These are phyloP conservation scores for Cryphonectria parasitica DNA, from an alignment of 2,329 filamentous ascomycete species.

Conservation along the genomic window DNA sequence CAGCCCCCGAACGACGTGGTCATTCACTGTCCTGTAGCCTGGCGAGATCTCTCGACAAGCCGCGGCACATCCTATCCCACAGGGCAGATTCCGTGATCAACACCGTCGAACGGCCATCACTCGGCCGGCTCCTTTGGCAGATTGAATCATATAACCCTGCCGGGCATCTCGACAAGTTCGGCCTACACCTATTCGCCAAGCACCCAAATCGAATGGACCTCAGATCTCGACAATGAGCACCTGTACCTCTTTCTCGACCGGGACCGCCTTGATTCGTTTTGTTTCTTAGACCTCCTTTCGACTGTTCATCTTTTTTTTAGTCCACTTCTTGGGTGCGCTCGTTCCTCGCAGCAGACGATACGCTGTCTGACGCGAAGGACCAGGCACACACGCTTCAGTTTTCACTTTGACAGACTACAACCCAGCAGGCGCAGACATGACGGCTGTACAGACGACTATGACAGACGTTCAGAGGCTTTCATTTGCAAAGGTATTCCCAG, in stretches of 20 bases:
- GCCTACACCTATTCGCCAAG: conserved; percentile 12
- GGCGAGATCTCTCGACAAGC: conserved; percentile 11
- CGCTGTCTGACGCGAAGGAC: conserved; percentile 36
- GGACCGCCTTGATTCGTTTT: conserved; percentile 59
- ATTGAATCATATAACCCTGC: conserved; percentile 1
- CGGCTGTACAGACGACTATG: conserved; percentile 49
- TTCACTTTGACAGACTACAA: conserved; percentile 32
- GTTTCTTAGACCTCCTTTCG: conserved; percentile 52
- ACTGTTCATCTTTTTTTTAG: conserved; percentile 32
- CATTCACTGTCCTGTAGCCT: conserved; percentile 19
- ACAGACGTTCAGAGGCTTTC: conserved; percentile 62
- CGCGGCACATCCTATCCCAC: conserved; percentile 14
- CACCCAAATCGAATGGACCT: conserved; percentile 40
- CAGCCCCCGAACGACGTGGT: conserved; percentile 21
- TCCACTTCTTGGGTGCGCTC: conserved; percentile 29
- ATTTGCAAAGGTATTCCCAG: conserved; percentile 71
- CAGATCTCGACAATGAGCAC: conserved; percentile 59
- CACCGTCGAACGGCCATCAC: neutral
- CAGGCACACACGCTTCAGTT: conserved; percentile 35
- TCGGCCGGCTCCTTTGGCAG: neutral
- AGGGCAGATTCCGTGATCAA: conserved; percentile 11
- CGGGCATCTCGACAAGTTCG: conserved; percentile 11
- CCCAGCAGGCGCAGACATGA: conserved; percentile 44
- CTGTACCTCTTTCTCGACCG: conserved; percentile 52
- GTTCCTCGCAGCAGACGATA: conserved; percentile 22